phyloP scores from a whole-genome alignment of 768 basidiomycete genomes.

The Mrakia blollopis region DNA sequence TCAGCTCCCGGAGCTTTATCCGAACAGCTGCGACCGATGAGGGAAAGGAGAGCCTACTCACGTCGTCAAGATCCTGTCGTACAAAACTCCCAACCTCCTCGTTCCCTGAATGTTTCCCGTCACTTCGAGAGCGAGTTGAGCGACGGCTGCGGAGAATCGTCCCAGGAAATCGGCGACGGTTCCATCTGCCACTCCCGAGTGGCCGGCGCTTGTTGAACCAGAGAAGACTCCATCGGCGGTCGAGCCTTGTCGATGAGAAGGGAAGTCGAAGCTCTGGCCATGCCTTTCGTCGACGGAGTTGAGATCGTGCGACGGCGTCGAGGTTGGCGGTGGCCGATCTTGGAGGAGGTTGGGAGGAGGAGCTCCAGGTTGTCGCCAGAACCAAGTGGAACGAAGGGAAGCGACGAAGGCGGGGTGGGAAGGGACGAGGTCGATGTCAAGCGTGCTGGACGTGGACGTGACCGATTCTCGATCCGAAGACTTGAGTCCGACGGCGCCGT shows the following conservation, averaged over 20 bases:
- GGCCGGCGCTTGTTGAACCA: not conserved
- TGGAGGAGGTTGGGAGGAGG: not conserved
- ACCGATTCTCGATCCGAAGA: conserved; percentile 31
- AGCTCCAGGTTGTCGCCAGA: conserved; percentile 38
- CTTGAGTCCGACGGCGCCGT: not conserved
- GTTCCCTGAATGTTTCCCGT: conserved; percentile 39
- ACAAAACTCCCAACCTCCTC: conserved; percentile 41
- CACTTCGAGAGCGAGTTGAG: conserved; percentile 38
- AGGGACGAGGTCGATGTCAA: conserved; percentile 43
- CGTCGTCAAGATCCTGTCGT: conserved; percentile 46
- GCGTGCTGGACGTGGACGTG: conserved; percentile 38
- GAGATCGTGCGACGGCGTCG: not conserved
- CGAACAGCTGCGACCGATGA: not conserved
- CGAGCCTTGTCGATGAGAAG: not conserved
- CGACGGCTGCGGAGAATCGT: conserved; percentile 39
- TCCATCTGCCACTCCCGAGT: not conserved
- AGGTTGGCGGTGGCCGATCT: not conserved
- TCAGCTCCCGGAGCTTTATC: too few relatives aligned
- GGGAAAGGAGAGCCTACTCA: conserved; percentile 33
- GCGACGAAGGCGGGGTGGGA: conserved; percentile 45
- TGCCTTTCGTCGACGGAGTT: not conserved
- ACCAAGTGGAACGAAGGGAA: conserved; percentile 43
- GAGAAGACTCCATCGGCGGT: not conserved
- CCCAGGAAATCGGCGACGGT: conserved; percentile 43
- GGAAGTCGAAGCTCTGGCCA: not conserved